phyloP scores from a whole-genome alignment of 2,329 filamentous ascomycete species.

The Colletotrichum orchidophilum region DNA sequence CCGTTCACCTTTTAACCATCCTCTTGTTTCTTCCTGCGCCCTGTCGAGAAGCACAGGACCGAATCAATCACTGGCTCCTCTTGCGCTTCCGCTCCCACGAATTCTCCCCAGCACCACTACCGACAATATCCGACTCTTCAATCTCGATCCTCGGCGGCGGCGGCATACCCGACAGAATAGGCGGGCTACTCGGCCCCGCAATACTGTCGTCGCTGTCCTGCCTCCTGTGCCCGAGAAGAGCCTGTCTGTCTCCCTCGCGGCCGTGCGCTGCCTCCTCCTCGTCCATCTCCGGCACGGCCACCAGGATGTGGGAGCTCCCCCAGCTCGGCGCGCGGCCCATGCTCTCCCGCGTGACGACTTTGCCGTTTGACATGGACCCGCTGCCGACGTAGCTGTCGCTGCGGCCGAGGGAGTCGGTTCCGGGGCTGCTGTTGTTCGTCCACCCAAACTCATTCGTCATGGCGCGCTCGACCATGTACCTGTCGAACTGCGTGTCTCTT shows the following conservation, averaged over 20 bases:
- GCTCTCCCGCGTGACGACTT: constrained; percentile 34
- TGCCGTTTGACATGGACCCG: constrained; percentile 34
- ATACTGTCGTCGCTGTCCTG: constrained; percentile 15
- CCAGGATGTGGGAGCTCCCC: constrained; percentile 48
- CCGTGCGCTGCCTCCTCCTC: constrained; percentile 36
- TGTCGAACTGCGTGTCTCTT: constrained; percentile 41
- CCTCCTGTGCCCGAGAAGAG: constrained; percentile 39
- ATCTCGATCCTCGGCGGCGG: constrained; percentile 30
- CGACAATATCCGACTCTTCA: constrained; percentile 37
- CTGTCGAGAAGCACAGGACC: neutral
- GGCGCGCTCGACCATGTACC: constrained; percentile 44
- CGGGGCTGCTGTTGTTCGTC: constrained; percentile 31
- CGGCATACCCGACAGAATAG: neutral
- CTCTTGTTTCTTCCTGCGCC: neutral
- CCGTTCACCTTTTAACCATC: neutral
- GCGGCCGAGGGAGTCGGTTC: constrained; percentile 33
- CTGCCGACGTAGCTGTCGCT: constrained; percentile 40
- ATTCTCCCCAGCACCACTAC: constrained; percentile 37
- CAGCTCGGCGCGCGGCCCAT: constrained; percentile 46
- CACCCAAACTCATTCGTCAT: constrained; percentile 46
- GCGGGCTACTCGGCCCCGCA: neutral
- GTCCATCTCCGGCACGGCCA: constrained; percentile 51
- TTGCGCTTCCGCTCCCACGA: constrained; percentile 41
- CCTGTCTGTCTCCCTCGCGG: constrained; percentile 40
- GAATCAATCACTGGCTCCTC: constrained; percentile 6